These are phyloP conservation scores for Podaxis pistillaris DNA, from an alignment of 768 basidiomycete genomes.

Conservation along the genomic window DNA sequence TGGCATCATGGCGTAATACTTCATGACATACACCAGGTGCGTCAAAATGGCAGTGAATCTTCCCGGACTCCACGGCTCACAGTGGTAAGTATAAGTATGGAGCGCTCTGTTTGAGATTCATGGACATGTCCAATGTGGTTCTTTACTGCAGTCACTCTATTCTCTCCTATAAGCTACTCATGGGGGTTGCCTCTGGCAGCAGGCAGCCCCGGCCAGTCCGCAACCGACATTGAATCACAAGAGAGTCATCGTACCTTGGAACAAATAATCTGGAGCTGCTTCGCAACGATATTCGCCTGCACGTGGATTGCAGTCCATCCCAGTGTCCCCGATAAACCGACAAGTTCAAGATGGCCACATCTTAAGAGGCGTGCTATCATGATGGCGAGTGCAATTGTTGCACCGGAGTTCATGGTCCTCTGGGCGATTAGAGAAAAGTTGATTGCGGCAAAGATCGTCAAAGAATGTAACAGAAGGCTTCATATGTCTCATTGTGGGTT, in stretches of 20 bases:
- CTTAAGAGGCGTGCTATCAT: conserved; percentile 8
- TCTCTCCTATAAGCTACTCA: too few species aligned
- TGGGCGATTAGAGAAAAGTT: conserved; percentile 18
- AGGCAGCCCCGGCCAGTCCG: too few species aligned
- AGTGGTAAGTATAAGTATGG: too few species aligned
- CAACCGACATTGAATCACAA: neutral
- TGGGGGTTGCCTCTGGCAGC: too few species aligned
- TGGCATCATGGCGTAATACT: too few species aligned
- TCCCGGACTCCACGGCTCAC: too few species aligned
- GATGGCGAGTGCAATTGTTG: conserved; percentile 18
- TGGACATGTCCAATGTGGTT: too few species aligned
- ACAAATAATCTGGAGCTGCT: conserved; percentile 21
- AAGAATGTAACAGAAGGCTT: neutral
- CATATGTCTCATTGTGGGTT: neutral
- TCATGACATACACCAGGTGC: too few species aligned
- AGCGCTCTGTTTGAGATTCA: too few species aligned
- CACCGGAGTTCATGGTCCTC: conserved; percentile 17
- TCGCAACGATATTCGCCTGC: conserved; percentile 20
- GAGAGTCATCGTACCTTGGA: neutral
- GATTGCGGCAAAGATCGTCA: conserved; percentile 8
- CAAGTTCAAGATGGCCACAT: conserved; percentile 11
- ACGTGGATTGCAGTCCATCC: conserved; percentile 22
- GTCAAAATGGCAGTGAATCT: too few species aligned
- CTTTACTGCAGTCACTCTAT: too few species aligned
- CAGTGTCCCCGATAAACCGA: conserved; percentile 15